These are phyloP conservation scores for Anthracocystis panici-leucophaei DNA, from an alignment of 1,284 basidiomycete species.

Conservation along the genomic window DNA sequence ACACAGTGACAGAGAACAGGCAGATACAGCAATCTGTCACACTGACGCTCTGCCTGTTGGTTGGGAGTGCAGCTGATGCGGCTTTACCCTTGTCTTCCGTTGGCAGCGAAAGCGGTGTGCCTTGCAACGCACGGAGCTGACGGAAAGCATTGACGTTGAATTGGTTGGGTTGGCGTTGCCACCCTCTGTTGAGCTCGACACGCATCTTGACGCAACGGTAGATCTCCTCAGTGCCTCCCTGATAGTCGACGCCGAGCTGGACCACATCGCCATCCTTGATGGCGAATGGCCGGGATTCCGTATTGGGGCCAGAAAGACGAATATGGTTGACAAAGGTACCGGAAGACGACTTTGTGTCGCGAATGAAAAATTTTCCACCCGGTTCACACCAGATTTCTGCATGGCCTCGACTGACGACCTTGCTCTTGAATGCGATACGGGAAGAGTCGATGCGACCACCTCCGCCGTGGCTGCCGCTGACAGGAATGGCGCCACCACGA, in stretches of 20 bases:
- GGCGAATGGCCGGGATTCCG: slow-evolving; percentile 79
- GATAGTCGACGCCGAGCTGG: slow-evolving; percentile 97
- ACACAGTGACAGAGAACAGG: slow-evolving; percentile 91
- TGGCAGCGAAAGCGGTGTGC: slow-evolving; percentile 43
- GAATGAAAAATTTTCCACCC: slow-evolving; percentile 81
- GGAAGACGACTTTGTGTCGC: slow-evolving; percentile 88
- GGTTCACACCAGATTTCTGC: slow-evolving; percentile 89
- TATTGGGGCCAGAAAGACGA: slow-evolving; percentile 83
- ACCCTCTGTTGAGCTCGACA: slow-evolving; percentile 83
- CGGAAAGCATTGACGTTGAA: slow-evolving; percentile 91
- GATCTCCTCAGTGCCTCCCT: slow-evolving; percentile 96
- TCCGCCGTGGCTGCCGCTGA: slow-evolving; percentile 73
- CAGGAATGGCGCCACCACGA: slow-evolving; percentile 46
- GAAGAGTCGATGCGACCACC: slow-evolving; percentile 60
- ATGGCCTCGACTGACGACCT: slow-evolving; percentile 93
- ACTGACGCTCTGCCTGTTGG: slow-evolving; percentile 57
- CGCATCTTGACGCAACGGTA: slow-evolving; percentile 98
- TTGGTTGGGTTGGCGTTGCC: slow-evolving; percentile 87
- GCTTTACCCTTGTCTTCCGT: slow-evolving; percentile 31
- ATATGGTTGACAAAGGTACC: slow-evolving; percentile 98
- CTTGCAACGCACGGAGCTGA: slow-evolving; percentile 81
- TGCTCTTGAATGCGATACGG: slow-evolving; percentile 87
- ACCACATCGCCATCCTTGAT: slow-evolving; percentile 94
- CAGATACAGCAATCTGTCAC: slow-evolving; percentile 69
- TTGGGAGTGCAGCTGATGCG: slow-evolving; percentile 34